Evolutionary conservation across 805 yeast species (phyloP).

Genomic region (Monosporozyma servazzii): DNA sequence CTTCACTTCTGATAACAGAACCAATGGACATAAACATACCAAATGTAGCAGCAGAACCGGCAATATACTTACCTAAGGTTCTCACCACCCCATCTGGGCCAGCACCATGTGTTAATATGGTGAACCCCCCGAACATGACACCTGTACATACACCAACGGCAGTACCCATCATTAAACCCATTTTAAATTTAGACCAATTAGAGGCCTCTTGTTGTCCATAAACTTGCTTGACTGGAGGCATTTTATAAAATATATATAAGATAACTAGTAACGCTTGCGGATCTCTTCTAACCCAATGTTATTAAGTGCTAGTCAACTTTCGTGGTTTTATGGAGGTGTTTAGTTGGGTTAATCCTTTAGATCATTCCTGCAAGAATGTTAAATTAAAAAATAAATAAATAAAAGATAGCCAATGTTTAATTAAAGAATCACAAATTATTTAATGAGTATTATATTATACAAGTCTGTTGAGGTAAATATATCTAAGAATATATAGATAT

Average conservation of each 20-base stretch:
- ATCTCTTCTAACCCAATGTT: neutral
- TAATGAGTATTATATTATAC: neutral
- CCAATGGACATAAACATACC: constrained; percentile 96
- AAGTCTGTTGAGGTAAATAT: neutral
- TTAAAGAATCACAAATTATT: neutral
- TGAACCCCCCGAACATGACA: constrained; percentile 85
- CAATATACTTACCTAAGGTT: constrained; percentile 91
- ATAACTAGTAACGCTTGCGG: neutral
- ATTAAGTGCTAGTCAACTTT: neutral
- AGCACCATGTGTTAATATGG: constrained; percentile 89
- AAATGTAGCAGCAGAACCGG: constrained; percentile 94
- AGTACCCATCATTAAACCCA: constrained; percentile 96
- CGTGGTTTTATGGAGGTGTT: neutral
- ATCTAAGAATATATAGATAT: neutral
- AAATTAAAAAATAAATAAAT: neutral
- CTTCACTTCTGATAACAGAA: constrained; percentile 76
- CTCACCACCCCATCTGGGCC: constrained; percentile 97
- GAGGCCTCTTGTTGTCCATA: constrained; percentile 63
- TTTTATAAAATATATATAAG: constrained; percentile 4
- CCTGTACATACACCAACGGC: constrained; percentile 86
- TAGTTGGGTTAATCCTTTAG: neutral
- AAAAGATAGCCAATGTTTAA: neutral
- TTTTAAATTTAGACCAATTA: constrained; percentile 90
- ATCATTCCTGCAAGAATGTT: neutral
- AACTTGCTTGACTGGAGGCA: constrained; percentile 66